Evolutionary conservation across 139 green algal genomes (phyloP).

Genomic region (Pseudopediastrum boryanum): DNA sequence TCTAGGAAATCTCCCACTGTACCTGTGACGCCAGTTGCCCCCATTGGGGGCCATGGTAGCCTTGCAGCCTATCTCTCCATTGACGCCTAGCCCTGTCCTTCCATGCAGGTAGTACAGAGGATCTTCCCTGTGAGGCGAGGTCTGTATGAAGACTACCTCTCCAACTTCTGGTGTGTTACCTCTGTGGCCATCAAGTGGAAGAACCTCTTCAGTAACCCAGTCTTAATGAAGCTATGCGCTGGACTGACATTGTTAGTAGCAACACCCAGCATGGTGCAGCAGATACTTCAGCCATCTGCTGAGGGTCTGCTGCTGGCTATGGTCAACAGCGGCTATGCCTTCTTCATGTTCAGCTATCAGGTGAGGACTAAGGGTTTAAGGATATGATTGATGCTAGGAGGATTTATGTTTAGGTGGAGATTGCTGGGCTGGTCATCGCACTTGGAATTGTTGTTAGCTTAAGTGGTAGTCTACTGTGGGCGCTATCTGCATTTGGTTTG

Average conservation of each 20-base stretch:
- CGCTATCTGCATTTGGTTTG: too few species aligned
- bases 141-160: conserved; percentile 98
- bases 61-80: too few species aligned
- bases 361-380: conserved; percentile 54
- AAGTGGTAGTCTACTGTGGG: too few species aligned
- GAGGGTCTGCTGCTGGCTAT: conserved; percentile 81
- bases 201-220: conserved; percentile 47
- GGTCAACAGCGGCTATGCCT: conserved; percentile 82
- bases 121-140: conserved; percentile 88
- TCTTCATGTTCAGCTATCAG: conserved; percentile 98
- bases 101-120: conserved; percentile 61
- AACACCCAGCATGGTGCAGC: conserved; percentile 70
- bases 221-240: conserved; percentile 59
- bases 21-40: too few species aligned
- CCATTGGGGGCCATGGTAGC: too few species aligned
- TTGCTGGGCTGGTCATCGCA: too few species aligned
- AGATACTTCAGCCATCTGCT: conserved; percentile 61
- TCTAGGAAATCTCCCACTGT: too few species aligned
- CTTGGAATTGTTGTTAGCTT: too few species aligned
- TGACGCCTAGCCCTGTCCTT: too few species aligned
- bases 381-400: too few species aligned
- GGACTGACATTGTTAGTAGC: conserved; percentile 66
- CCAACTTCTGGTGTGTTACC: conserved; percentile 96
- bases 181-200: conserved; percentile 91
- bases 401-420: too few species aligned